Base-by-base conservation (phyloP, 257 asterid species). In the Nemophila menziesii region DNA sequence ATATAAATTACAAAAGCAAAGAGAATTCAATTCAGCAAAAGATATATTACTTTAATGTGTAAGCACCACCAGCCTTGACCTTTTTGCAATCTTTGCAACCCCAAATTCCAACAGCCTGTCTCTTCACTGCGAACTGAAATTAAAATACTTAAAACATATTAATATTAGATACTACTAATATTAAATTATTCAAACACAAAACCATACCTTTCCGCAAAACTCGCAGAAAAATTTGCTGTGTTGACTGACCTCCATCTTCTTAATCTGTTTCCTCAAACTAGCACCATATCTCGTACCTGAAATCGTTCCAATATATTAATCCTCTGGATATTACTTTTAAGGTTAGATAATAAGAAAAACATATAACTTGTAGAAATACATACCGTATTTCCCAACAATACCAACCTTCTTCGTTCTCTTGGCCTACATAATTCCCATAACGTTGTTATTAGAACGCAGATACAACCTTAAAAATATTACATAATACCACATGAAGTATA, bases 271-370 rank as follows among this genome's bases (percentile, higher is more conserved):
- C 48, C 77, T 56, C 67, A 71, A 54, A 68, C 84, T 78, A 33
- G 84, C 84, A 52, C 84, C 84, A 61, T 78, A 78, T 26, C 83
- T 68, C 40, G 83, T 78, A 52, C 80, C 89, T 78, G 49, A 43
- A 61, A 58, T 20, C 10, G 1, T 51, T 44, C 33, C 11, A 48
- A n/a, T 3, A 21, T 14, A 50, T 11, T n/a, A 8, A 20, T n/a
- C n/a, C n/a, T n/a, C n/a, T n/a, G n/a, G n/a, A n/a, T n/a, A n/a
- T 29, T 7, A 5, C 36, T 29, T 14, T 23, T 4, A 8, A 2
- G 2, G 3, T 4, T 12, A 7, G 11, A 1, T 16, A 4, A 49
- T 11, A 11, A 5, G 14, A 41, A 14, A 16, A 22, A 3, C 14
- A 39, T 5, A n/a, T 4, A 9, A 48, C 20, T 33, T 26, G 10